Evolutionary conservation across 768 basidiomycete genomes (phyloP), one percentile per base, ranked within the genome.

Genomic region (Pleurotus cornucopiae): DNA sequence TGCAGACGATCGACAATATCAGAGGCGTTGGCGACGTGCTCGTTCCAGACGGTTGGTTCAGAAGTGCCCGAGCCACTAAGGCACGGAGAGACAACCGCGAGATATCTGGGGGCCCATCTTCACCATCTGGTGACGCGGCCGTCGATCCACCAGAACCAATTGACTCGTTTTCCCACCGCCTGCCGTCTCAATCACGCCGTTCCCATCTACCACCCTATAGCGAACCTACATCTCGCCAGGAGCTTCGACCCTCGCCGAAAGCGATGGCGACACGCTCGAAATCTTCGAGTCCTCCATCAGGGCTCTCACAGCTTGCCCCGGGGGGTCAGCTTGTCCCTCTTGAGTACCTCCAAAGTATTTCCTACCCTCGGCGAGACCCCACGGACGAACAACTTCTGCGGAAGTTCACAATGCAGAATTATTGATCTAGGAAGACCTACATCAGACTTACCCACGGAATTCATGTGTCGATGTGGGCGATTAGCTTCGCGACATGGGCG

Each of bases 41-140:
- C 44, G 85, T 91, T 14, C 90, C 89, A 41, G 86, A 88, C 34
- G 88, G 87, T 14, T 84, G 85, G 78, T 92, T 91, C 71, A 80
- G 80, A 64, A 89, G 87, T 68, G 89, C 90, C 46, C 84, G 89
- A 48, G 77, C 85, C 53, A 83, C 80, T 60, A 89, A 88, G 71
- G 70, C 73, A 63, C 69, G 79, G 66, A 71, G 82, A 60, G 76
- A 82, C 64, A 71, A 76, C 71, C 74, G 79, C 40, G 59, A 57
- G 20, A 72, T 58, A 61, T 69, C 67, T n/a, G 51, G 51, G 62
- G 73, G 67, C 57, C 67, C 65, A 62, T 65, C 65, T 60, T 67
- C 60, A 57, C 71, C 66, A 55, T 67, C 68, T 14, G 57, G 66
- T 30, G 71, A 73, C 51, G 59, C 44, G 14, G 53, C 59, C 20